These are phyloP conservation scores for Cutaneotrichosporon sp. DNA, from an alignment of 1,284 basidiomycete genomes.

Conservation along the genomic window DNA sequence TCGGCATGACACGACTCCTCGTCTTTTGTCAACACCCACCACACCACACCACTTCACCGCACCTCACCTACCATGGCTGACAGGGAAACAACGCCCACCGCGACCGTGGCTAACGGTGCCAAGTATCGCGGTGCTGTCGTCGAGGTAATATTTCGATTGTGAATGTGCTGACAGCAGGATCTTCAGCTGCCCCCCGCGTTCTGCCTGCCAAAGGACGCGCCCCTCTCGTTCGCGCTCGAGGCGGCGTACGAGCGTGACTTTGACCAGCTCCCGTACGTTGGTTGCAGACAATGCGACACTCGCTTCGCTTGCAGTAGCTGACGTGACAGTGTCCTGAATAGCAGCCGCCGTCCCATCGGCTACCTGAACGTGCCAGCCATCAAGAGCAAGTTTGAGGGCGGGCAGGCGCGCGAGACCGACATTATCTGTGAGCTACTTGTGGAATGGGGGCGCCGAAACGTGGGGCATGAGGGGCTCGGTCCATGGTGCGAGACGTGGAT, in stretches of 20 bases:
- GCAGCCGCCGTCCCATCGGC: slow-evolving; percentile 70
- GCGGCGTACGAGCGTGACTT: slow-evolving; percentile 87
- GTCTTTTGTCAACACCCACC: neutral
- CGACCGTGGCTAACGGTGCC: slow-evolving; percentile 50
- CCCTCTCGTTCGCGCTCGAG: slow-evolving; percentile 72
- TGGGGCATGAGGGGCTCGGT: no score
- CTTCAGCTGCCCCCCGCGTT: slow-evolving; percentile 86
- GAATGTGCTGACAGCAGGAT: slow-evolving; percentile 64
- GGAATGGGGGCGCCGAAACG: neutral
- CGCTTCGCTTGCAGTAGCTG: neutral
- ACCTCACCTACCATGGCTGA: slow-evolving; percentile 26
- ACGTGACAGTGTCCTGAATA: slow-evolving; percentile 67
- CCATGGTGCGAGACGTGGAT: neutral
- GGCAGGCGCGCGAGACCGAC: slow-evolving; percentile 61
- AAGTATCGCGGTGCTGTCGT: slow-evolving; percentile 79
- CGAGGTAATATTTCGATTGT: no score
- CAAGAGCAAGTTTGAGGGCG: slow-evolving; percentile 74
- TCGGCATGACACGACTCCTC: neutral
- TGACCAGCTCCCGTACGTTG: slow-evolving; percentile 77
- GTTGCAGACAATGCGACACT: neutral
- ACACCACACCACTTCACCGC: neutral
- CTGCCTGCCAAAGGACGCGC: slow-evolving; percentile 70
- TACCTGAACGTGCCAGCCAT: slow-evolving; percentile 75
- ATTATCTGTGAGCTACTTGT: slow-evolving; percentile 57
- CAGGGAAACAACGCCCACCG: slow-evolving; percentile 48